Evolutionary conservation across 2,329 filamentous ascomycete species (phyloP).

Genomic region (Penicillium sp.): DNA sequence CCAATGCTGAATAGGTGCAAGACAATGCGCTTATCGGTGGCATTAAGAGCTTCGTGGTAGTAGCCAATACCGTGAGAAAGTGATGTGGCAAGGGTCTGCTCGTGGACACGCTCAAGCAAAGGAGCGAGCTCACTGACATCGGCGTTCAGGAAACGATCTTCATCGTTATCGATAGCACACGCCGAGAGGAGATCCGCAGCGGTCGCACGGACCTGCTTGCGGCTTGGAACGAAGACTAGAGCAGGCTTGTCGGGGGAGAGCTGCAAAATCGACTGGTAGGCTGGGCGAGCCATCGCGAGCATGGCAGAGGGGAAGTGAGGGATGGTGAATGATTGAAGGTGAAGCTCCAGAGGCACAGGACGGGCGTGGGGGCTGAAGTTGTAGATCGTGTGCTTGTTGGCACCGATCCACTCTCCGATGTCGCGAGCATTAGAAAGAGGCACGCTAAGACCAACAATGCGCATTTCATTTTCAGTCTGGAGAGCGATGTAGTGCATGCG

Average conservation of each 20-base stretch:
- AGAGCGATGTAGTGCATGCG: constrained; percentile 95
- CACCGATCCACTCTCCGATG: constrained; percentile 96
- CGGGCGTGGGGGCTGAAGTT: constrained; percentile 95
- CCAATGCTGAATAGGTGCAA: constrained; percentile 87
- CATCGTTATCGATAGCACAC: constrained; percentile 83
- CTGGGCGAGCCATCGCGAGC: constrained; percentile 96
- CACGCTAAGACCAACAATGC: constrained; percentile 86
- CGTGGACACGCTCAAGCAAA: constrained; percentile 78
- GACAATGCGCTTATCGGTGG: constrained; percentile 89
- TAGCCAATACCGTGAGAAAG: constrained; percentile 94
- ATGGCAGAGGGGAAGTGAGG: constrained; percentile 97
- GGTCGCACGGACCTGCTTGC: constrained; percentile 88
- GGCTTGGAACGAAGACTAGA: constrained; percentile 85
- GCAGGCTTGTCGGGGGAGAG: constrained; percentile 86
- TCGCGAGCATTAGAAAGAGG: constrained; percentile 91
- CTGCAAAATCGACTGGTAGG: constrained; percentile 84
- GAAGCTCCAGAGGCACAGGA: constrained; percentile 84
- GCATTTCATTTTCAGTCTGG: constrained; percentile 78
- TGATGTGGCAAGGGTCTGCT: constrained; percentile 82
- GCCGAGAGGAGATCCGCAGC: constrained; percentile 85
- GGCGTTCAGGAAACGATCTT: constrained; percentile 89
- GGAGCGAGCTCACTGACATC: constrained; percentile 78
- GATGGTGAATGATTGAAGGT: constrained; percentile 92
- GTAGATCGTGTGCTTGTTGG: constrained; percentile 96
- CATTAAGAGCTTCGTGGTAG: constrained; percentile 89